Evolutionary conservation across 2,329 filamentous ascomycete genomes (phyloP).

Genomic region (Mycosphaerelloides madeirae): DNA sequence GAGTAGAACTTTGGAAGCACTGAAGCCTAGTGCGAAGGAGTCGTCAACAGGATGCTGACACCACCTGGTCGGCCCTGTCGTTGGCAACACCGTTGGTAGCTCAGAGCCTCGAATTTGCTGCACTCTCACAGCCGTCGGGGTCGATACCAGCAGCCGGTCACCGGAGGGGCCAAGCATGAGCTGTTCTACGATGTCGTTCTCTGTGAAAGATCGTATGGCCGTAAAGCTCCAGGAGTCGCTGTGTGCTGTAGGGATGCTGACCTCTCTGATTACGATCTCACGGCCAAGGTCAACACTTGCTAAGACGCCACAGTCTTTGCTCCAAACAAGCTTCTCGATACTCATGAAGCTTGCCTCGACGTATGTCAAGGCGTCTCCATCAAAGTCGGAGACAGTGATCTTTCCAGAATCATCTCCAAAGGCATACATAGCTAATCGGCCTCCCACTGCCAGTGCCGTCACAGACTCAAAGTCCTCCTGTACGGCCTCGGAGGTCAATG

Average conservation of each 20-base stretch:
- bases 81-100: background rate
- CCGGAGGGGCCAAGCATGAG: background rate
- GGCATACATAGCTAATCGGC: background rate
- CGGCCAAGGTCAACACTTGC: background rate
- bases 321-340: background rate
- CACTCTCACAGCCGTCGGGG: background rate
- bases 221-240: background rate
- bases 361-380: background rate
- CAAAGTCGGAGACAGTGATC: background rate
- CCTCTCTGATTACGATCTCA: background rate
- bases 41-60: background rate
- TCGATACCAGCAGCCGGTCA: background rate
- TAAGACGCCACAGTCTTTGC: background rate
- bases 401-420: background rate
- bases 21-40: background rate
- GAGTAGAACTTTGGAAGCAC: background rate
- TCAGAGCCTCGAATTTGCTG: background rate
- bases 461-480: background rate
- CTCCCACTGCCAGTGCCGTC: background rate
- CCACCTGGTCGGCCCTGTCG: background rate
- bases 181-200: background rate
- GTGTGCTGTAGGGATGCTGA: background rate
- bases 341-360: background rate
- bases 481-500: background rate
- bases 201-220: background rate